Percentiles rank a stretch among this genome's conserved stretches.
phyloP scores from a whole-genome alignment of 192 early-diverging fungal species.

The Entrophospora sp. region DNA sequence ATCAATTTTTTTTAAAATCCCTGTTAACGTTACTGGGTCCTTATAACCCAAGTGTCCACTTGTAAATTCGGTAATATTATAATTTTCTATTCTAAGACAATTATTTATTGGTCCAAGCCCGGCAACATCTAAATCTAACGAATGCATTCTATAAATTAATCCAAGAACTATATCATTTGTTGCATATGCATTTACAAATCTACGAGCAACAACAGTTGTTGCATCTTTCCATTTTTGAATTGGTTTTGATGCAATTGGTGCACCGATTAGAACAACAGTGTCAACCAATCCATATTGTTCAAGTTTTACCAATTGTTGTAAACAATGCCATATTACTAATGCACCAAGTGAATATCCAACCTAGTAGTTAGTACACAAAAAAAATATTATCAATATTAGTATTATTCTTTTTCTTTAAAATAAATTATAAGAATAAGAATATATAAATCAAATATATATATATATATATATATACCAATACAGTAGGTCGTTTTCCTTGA shows the following conservation, averaged over 20 bases:
- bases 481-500: slow-evolving; percentile 46
- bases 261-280: slow-evolving; percentile 44
- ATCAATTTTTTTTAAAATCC: slow-evolving; percentile 4
- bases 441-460: background rate
- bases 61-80: slow-evolving; percentile 35
- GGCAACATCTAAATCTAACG: slow-evolving; percentile 38
- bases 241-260: slow-evolving; percentile 37
- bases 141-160: slow-evolving; percentile 42
- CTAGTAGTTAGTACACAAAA: background rate
- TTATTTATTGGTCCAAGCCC: slow-evolving; percentile 35
- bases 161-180: slow-evolving; percentile 45
- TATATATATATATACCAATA: slow-evolving; percentile 28
- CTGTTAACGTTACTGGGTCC: slow-evolving; percentile 9
- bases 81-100: slow-evolving; percentile 36
- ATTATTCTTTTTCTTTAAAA: background rate
- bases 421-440: background rate
- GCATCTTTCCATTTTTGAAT: slow-evolving; percentile 32
- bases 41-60: slow-evolving; percentile 43
- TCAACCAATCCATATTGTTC: slow-evolving; percentile 37
- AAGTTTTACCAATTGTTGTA: slow-evolving; percentile 39
- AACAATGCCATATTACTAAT: slow-evolving; percentile 47
- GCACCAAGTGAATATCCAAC: slow-evolving; percentile 49
- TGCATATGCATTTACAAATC: slow-evolving; percentile 48
- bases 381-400: background rate
- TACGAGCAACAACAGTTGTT: slow-evolving; percentile 32